Evolutionary conservation across 2,329 filamentous ascomycete genomes (phyloP), one percentile per base, ranked within the genome.

Genomic region (Cladosporium sphaerospermum): DNA sequence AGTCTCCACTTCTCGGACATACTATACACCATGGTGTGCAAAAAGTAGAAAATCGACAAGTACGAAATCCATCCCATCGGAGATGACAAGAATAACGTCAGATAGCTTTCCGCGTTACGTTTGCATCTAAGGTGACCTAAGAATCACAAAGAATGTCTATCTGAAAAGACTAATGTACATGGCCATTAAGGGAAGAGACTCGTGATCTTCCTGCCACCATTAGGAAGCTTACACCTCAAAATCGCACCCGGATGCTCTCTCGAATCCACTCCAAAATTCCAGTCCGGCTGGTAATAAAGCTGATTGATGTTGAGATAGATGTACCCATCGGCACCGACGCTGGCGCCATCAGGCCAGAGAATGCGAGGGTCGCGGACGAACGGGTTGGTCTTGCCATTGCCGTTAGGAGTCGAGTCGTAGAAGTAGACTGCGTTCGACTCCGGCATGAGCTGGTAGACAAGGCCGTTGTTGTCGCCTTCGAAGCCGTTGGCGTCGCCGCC

Each of bases 301-400:
- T 78, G 75, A 56, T 78, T 76, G 56, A 76, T 73, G 50, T 75
- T 76, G 53, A 76, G 60, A 55, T 78, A 77, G 11, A 78, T 59
- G 46, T 74, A 78, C 2, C 69, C 73, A 61, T 76, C 73, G 32
- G 64, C 69, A 0, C 67, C 72, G 13, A 73, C 61, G 44, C 69
- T 71, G 13, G 69, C 69, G 41, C 69, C 70, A 57, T 76, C 72
- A 0, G 69, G 69, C 73, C 71, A 76, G 10, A 76, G 55, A 14
- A 74, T 73, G 19, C 73, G 61, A 10, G 71, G 71, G 52, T 76
- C 73, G 18, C 70, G 58, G 1, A 75, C 62, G 53, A 71, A 75
- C 0, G 64, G 64, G 4, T 67, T 58, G 2, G 69, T 69, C 59
- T 70, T 58, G 1, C 67, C 63, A 28, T 69, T 67, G 7, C 52